Evolutionary conservation across 495 filamentous ascomycete species (phyloP), one percentile per base, ranked within the genome.

Genomic region (Penicillium tannophilum): DNA sequence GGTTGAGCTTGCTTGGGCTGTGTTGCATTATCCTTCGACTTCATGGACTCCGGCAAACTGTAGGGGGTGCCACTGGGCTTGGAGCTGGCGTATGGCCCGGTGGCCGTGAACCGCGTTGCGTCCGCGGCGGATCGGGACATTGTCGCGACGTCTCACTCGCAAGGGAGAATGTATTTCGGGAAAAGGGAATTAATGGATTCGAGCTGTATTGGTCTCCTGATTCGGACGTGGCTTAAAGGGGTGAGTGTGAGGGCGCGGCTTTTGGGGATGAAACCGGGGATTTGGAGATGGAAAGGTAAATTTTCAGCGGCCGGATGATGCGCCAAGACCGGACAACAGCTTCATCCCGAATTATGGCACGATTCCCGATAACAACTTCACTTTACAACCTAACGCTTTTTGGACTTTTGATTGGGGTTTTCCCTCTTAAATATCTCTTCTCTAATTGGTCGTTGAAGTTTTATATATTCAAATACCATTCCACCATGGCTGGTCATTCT

Each of bases 51-150:
- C 19, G 77, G 70, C n/a, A 76, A 66, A 47, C 76, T 72, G 60
- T 75, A 74, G 24, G 75, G 70, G 14, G 72, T 56, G 51, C 72
- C 62, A 56, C 66, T 71, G 50, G 84, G 70, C 67, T 90, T 90
- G 63, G 89, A 87, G 73, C 82, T 83, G 61, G 91, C 92, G 79
- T 96, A 92, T 16, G 92, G 93, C 52, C 88, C 90, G 42, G 91
- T 96, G 31, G 93, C 84, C 51, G 93, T 98, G 82, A 98, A 98
- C 60, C 93, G 87, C 70, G 94, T 98, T 58, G 94, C 92, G 77
- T 97, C 94, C 62, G 86, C 86, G 70, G 92, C 88, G 75, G 90
- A 93, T 73, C 93, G 93, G 64, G 92, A 84, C 85, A 92, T 90
- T 57, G 35, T 69, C 33, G 54, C 45, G 42, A 19, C 51, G n/a